Evolutionary conservation across 225 moss, liverwort and hornwort genomes (phyloP), one percentile per base, ranked within the genome.

Genomic region (Physcomitrium patens): DNA sequence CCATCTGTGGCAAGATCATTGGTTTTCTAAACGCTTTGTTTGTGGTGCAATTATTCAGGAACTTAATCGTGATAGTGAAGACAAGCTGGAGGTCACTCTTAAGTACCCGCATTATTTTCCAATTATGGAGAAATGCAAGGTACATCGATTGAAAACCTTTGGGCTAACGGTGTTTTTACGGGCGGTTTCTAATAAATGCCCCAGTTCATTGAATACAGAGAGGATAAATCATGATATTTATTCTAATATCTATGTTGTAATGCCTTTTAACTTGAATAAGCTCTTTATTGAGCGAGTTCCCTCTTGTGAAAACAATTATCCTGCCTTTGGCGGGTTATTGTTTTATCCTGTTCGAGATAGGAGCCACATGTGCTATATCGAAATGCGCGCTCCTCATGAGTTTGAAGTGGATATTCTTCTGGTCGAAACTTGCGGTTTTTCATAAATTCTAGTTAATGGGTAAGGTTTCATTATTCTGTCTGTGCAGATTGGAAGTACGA

Each of bases 91-190:
- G 84, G 86, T 99, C 45, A 93, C 89, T 80, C 76, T 99, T 68
- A 93, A 95, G 86, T 93, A 95, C 69, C 92, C 91, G 44, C 97
- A 99, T 55, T 95, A 95, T 74, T 89, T 91, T 65, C 95, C 93
- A 50, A 90, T 95, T 52, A 95, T 99, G 95, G 97, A 99, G 85
- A 89, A 90, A 81, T 99, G 97, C 85, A 94, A 95, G 95, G 96
- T 96, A 76, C 71, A 74, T 59, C 60, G 59, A 18, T 76, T 47
- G 20, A 64, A 9, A 14, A 74, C 13, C 52, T 19, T 27, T 2
- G 31, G 16, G 18, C 51, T 60, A 8, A 10, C 52, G 70, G 41
- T 53, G 10, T 56, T 47, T 67, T 11, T 49, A 49, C 11, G 11
- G 54, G 67, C 66, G 60, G 70, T 15, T 11, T 12, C 48, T 15